A percentile compares a stretch with the other conserved stretches of the same genome.
These are phyloP conservation scores for Cercospora zeae-maydis DNA, from an alignment of 2,329 filamentous ascomycete species.

Conservation along the genomic window DNA sequence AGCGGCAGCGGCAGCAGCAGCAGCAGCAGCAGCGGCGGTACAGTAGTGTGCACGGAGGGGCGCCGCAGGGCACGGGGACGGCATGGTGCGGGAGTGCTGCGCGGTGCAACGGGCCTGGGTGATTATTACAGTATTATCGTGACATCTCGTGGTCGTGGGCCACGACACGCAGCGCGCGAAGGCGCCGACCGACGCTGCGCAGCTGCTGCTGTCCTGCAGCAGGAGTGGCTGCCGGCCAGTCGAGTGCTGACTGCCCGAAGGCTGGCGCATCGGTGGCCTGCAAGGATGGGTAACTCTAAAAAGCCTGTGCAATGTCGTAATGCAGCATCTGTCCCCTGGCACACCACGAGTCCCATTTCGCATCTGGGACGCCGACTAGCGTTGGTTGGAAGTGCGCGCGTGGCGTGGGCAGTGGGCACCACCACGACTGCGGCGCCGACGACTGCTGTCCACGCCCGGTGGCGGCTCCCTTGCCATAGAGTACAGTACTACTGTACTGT, in stretches of 20 bases:
- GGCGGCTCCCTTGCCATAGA: no score
- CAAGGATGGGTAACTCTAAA: slow-evolving; percentile 5
- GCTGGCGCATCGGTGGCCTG: slow-evolving; percentile 7
- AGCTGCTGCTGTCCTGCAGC: neutral
- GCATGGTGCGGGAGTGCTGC: neutral
- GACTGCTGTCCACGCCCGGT: no score
- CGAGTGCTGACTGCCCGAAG: neutral
- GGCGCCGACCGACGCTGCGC: neutral
- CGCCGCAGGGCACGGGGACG: neutral
- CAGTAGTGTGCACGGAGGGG: neutral
- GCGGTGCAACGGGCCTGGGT: neutral
- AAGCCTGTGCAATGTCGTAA: slow-evolving; percentile 14
- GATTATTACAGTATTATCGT: neutral
- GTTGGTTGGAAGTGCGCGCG: neutral
- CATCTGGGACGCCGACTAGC: neutral
- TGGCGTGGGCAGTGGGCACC: neutral
- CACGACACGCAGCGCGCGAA: neutral
- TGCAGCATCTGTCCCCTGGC: neutral
- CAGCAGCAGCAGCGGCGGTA: no score
- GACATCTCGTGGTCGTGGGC: slow-evolving; percentile 4
- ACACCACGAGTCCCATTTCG: neutral
- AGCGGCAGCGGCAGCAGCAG: neutral
- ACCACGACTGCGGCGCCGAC: no score
- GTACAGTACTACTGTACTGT: no score
- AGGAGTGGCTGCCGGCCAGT: slow-evolving; percentile 7